Evolutionary conservation across 441 rosid genomes (phyloP).

Genomic region (Hura crepitans): DNA sequence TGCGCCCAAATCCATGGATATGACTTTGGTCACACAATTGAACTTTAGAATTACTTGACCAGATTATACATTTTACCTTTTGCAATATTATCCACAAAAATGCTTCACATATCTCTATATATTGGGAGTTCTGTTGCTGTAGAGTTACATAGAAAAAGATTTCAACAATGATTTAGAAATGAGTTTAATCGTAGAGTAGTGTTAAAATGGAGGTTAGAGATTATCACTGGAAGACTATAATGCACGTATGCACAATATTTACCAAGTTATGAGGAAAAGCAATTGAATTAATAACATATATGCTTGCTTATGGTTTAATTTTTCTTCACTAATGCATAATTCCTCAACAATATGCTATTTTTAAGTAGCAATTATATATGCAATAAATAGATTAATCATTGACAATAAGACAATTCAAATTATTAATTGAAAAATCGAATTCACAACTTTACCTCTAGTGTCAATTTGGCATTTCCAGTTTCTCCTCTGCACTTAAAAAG

Average conservation of each 20-base stretch:
- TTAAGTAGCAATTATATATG: background rate
- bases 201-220: background rate
- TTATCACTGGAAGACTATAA: background rate
- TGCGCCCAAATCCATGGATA: background rate
- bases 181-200: background rate
- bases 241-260: background rate
- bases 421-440: background rate
- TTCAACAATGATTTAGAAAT: background rate
- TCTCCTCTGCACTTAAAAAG: background rate
- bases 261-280: background rate
- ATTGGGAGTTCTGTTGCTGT: background rate
- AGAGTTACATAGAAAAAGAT: background rate
- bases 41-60: too few species aligned
- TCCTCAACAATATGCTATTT: background rate
- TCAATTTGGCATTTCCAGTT: background rate
- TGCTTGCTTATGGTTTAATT: background rate
- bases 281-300: background rate
- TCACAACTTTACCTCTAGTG: background rate
- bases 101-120: background rate
- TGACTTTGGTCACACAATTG: background rate
- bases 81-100: background rate
- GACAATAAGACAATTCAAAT: background rate
- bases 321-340: background rate
- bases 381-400: background rate
- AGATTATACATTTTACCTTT: background rate